Evolutionary conservation across 176 grass and related monocot genomes (phyloP).

Genomic region (Eragrostis nindensis): DNA sequence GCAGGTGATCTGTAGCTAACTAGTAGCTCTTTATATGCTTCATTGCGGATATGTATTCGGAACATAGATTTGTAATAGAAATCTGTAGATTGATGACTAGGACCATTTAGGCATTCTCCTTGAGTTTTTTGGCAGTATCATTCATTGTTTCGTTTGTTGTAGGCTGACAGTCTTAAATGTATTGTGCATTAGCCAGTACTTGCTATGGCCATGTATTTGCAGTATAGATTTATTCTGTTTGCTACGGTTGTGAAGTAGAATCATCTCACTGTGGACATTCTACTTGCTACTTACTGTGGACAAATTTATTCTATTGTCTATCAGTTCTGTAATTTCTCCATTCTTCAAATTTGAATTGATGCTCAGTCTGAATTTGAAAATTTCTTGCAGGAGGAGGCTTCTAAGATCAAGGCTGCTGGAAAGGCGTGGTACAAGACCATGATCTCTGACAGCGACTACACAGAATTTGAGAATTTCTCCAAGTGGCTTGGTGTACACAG

Average conservation of each 20-base stretch:
- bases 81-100: background rate
- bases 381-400: slow-evolving; percentile 44
- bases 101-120: background rate
- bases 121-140: background rate
- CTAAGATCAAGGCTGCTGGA: slow-evolving; percentile 66
- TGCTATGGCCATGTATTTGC: too few relatives aligned
- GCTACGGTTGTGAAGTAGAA: background rate
- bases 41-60: background rate
- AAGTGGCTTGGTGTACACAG: slow-evolving; percentile 90
- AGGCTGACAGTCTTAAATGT: background rate
- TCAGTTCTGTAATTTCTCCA: too few relatives aligned
- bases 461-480: slow-evolving; percentile 75
- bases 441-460: slow-evolving; percentile 78
- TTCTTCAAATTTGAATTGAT: background rate
- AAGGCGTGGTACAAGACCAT: slow-evolving; percentile 87
- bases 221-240: background rate
- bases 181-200: background rate
- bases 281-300: too few relatives aligned
- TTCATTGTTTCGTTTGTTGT: background rate
- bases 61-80: background rate
- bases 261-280: background rate
- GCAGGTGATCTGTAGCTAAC: too few relatives aligned
- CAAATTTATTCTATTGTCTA: too few relatives aligned
- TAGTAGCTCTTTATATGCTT: background rate
- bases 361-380: background rate